Conservation (phyloP, 1,284 basidiomycete genomes). For the Austroboletus niveus region DNA sequence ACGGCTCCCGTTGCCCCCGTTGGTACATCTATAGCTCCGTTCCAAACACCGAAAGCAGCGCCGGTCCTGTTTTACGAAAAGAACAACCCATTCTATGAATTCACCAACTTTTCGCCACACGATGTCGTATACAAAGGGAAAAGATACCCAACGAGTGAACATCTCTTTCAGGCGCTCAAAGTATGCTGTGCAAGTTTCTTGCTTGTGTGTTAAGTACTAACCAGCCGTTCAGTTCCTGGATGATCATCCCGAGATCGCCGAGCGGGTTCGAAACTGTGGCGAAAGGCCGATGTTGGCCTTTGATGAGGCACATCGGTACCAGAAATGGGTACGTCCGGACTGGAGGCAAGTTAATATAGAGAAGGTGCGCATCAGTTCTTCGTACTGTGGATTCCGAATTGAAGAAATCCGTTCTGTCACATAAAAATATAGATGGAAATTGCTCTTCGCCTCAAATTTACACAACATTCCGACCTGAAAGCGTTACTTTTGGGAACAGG, state of each 20-base stretch:
- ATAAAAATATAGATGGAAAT: constrained; percentile 54
- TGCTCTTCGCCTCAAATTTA: constrained; percentile 59
- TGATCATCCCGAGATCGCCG: constrained; percentile 55
- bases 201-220: not conserved
- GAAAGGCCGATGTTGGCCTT: constrained; percentile 60
- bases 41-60: constrained; percentile 25
- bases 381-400: not conserved
- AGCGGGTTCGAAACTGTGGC: constrained; percentile 61
- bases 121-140: constrained; percentile 54
- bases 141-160: constrained; percentile 65
- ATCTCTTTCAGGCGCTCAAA: constrained; percentile 68
- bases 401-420: not conserved
- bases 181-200: constrained; percentile 31
- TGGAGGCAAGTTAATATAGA: constrained; percentile 63
- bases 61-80: constrained; percentile 60
- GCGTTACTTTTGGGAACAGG: constrained; percentile 56
- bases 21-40: constrained; percentile 32
- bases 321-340: constrained; percentile 54
- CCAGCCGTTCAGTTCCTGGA: constrained; percentile 47
- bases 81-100: constrained; percentile 60
- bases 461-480: constrained; percentile 55
- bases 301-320: constrained; percentile 62
- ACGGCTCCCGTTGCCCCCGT: constrained; percentile 30
- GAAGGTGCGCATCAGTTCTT: constrained; percentile 39
- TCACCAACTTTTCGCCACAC: constrained; percentile 68